Base-by-base conservation (phyloP, 495 filamentous ascomycete genomes). In the Talaromyces borbonicus region DNA sequence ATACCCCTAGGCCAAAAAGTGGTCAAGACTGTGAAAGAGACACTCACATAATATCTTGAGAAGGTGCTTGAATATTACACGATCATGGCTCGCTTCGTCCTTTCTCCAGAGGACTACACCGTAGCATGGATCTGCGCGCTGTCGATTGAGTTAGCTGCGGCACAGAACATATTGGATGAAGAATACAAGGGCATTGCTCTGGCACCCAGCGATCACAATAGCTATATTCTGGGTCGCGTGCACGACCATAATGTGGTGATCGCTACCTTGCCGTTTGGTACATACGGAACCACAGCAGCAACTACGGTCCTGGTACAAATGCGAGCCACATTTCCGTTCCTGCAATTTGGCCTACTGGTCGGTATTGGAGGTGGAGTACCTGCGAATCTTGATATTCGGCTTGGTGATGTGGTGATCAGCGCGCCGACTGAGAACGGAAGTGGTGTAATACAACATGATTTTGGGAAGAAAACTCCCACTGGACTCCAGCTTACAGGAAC, bases 351-450 rank as follows among this genome's bases (percentile, higher is more conserved):
- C 20, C 50, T 74, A 19, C 63, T 72, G 53, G 68, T 74, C 15
- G 69, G 61, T 25, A 52, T 67, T 47, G 60, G 55, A 20, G 63
- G 56, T 20, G 61, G 60, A 29, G 63, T 59, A 23, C 58, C 61
- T 23, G 54, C 53, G 46, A 54, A 48, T 40, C 39, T 55, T 24
- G 63, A 72, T 46, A 55, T 67, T 36, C 57, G 58, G 31, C 58
- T 72, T 8, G 68, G 69, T 20, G 68, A 71, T 54, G 57, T 73
- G 9, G 66, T 72, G 2, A 59, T 74, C 40, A 63, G 67, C 53
- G 47, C 56, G 20, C 60, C 63, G 6, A 50, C 25, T n/a, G 49
- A 42, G 14, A 53, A 23, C 8, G 52, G 46, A 48, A 54, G 56
- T 24, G 65, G 67, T 16, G 67, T 72, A 1, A 54, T 73, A 6